These are phyloP conservation scores for Atalantia buxifolia DNA, from an alignment of 345 rosid species.

Conservation along the genomic window DNA sequence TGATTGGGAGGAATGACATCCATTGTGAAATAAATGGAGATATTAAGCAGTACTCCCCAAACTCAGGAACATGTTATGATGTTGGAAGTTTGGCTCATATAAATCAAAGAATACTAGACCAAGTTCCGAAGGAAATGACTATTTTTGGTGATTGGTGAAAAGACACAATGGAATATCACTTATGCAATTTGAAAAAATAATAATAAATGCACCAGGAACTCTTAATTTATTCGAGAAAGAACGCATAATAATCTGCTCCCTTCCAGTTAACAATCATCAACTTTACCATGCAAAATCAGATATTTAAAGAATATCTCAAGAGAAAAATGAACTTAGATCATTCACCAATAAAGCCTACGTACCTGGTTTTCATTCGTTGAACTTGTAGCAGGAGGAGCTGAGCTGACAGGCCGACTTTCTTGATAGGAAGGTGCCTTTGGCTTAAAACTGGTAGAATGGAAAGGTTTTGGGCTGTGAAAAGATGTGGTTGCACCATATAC, in stretches of 20 bases:
- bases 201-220: not conserved
- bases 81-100: not conserved
- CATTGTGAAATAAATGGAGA: not conserved
- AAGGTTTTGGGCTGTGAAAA: constrained; percentile 32
- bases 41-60: not conserved
- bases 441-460: constrained; percentile 40
- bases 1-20: not conserved
- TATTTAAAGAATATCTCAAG: not conserved
- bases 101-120: not conserved
- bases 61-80: not conserved
- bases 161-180: not conserved
- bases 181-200: not conserved
- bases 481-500: constrained; percentile 42
- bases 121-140: not conserved
- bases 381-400: constrained; percentile 49
- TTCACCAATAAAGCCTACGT: constrained; percentile 7
- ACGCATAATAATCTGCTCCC: not conserved
- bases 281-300: not conserved
- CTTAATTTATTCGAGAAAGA: not conserved
- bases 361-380: constrained; percentile 65
- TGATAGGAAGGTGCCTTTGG: constrained; percentile 58
- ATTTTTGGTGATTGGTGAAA: not conserved
- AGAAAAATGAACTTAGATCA: not conserved
- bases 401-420: constrained; percentile 30
- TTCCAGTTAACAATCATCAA: not conserved